phyloP scores from a whole-genome alignment of 148 eudicot genomes.

The Nyssa sinensis region DNA sequence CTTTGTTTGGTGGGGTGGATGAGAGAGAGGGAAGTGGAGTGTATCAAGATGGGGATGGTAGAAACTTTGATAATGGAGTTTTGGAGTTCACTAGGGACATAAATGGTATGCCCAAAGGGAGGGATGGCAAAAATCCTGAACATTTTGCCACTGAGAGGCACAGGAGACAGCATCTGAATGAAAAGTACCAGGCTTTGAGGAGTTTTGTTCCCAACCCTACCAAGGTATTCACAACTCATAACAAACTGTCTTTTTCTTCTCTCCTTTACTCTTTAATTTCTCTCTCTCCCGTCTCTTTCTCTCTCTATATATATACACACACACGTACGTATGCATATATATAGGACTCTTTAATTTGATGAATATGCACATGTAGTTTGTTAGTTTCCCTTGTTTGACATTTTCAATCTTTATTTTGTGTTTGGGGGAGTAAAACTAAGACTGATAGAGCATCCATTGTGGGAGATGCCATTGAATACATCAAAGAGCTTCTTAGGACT shows the following conservation, averaged over 20 bases:
- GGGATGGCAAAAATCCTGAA: conserved; percentile 41
- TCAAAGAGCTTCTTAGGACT: conserved; percentile 64
- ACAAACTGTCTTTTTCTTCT: no score
- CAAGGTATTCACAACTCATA: conserved; percentile 60
- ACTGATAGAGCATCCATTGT: conserved; percentile 82
- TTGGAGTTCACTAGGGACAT: conserved; percentile 54
- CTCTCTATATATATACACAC: no score
- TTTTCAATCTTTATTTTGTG: background rate
- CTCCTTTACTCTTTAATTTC: no score
- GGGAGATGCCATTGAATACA: conserved; percentile 72
- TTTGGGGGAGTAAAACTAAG: conserved; percentile 24
- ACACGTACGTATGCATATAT: no score
- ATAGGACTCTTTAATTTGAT: no score
- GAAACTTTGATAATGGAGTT: conserved; percentile 35
- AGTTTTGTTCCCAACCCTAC: conserved; percentile 64
- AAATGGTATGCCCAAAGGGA: conserved; percentile 32
- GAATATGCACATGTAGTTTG: no score
- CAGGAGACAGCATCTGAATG: conserved; percentile 66
- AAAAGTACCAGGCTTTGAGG: conserved; percentile 49
- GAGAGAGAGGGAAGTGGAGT: conserved; percentile 42
- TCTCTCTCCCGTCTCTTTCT: no score
- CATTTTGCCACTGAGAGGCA: conserved; percentile 77
- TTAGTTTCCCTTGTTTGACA: conserved; percentile 2
- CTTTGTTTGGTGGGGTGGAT: conserved; percentile 50
- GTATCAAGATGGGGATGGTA: conserved; percentile 34